Base-by-base conservation (phyloP, 1,284 basidiomycete genomes). In the Puccinia novopanici region DNA sequence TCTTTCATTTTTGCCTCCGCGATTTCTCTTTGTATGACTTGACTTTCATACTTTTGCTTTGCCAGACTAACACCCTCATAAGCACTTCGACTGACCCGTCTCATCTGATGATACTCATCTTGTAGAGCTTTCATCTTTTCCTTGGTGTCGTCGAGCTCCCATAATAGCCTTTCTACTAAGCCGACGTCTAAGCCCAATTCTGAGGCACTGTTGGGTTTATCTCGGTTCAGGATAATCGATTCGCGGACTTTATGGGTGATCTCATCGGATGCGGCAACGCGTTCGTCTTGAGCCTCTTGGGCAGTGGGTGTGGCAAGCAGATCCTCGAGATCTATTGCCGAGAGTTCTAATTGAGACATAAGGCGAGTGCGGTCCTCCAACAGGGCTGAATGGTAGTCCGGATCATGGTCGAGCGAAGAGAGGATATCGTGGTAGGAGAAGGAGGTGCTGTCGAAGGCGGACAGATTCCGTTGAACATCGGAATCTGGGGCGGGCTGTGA, bases 1-100 rank as follows among this genome's bases (percentile, higher is more conserved):
- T 92, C 89, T 22, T 91, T 92, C 82, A 98, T 92, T 87, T 97
- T 94, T 0, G 92, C 91, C 87, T 98, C 95, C 1, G 93, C 93
- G 82, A 97, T 95, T 30, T 92, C 90, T 27, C 95, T 90, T 42
- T 91, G 90, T 77, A 92, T 91, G 65, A 94, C 89, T 86, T 98
- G 95, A 80, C 90, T 90, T 85, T 97, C 94, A 85, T 95, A 98
- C 85, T 98, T 94, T 92, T 1, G 96, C 37, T n/a, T 45, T 67
- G 63, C 95, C 57, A 95, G 92, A 0, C 91, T 92, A 78, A 98
- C 88, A 19, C 96, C 95, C 82, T 95, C 92, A 81, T 95, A 92
- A 83, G 93, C 95, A 84, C 94, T 92, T 84, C 93, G 92, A 85
- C 93, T 96, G 65, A 91, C 90, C 40, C 75, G 19, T 34, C 93